Evolutionary conservation across 129 eudicot genomes (phyloP), one percentile per base, ranked within the genome.

Genomic region (Gnaphalium uliginosum): DNA sequence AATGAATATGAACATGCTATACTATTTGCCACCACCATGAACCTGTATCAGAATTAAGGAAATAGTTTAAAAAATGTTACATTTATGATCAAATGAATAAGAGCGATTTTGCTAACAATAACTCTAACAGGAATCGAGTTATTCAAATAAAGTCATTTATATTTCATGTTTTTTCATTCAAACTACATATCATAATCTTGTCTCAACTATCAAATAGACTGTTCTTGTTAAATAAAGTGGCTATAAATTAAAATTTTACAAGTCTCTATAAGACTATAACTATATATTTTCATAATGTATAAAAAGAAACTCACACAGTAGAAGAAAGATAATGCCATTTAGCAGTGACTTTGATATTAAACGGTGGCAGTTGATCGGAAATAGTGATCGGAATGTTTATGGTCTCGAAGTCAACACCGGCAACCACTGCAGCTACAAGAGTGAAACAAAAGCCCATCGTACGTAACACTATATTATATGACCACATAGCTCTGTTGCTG

Each of bases 291-390:
- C 32, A 13, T 32, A 41, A 68, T 4, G 2, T 50, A 4, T 43
- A 22, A 41, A 43, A 39, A n/a, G 3, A 2, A 19, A 18, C 78
- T 65, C 59, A 72, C 83, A 72, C 83, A 66, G 61, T 59, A 57
- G 74, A 65, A 32, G 83, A 79, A 48, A 79, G 63, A 25, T 79
- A 79, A 51, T 72, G 73, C 83, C 83, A 79, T 33, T 79, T 79
- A 26, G 83, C 83, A 0, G 83, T 66, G 33, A 74, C 83, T 15
- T 32, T 24, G 41, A 79, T 6, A 37, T 7, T 57, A 19, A 79
- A 73, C 5, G 74, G 51, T 18, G 74, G 74, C 41, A 72, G 6
- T 43, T 30, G 68, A 29, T 58, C 73, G 35, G 77, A 35, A 29
- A 79, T 25, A 3, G 63, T 72, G 78, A 79, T 54, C n/a, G 78